Base-by-base conservation (phyloP, 345 rosid species). In the Sisymbrium irio region DNA sequence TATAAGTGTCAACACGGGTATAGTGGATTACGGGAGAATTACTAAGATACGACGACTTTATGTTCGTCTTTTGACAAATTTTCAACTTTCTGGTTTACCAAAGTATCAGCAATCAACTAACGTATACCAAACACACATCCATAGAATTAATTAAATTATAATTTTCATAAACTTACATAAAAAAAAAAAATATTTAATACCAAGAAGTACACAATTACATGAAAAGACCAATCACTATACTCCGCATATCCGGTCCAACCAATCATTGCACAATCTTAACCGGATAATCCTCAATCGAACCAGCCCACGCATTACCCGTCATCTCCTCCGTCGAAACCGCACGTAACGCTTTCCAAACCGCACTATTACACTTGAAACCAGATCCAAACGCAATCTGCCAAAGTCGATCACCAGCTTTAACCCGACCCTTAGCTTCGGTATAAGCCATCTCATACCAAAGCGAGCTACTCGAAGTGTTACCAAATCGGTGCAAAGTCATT, bases 321-420 rank as follows among this genome's bases (percentile, higher is more conserved):
- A 69, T 36, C 80, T 82, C 82, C 5, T 71, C 72, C 9, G 55
- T 36, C 0, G 88, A 80, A 56, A 82, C 75, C 27, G 69, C 33
- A 67, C 87, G 75, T 22, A 93, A 82, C 20, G 97, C 93, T 78
- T 71, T 89, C 98, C 97, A 93, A 58, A 93, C 96, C 5, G 97
- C 96, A 64, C 97, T 89, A 45, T 93, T 93, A 76, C 97, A 93
- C 79, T 93, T 93, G 62, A 93, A 93, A 66, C 98, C 97, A 53
- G 97, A 89, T 11, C 98, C 98, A 80, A 93, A 93, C 7, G 97
- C 98, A 41, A 93, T 93, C 83, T 91, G 97, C 98, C 98, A 93
- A 11, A 93, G 85, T 74, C 98, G 63, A 62, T 93, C 92, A 7
- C 97, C 92, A 1, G 74, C 17, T 9, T 71, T 69, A 27, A 93